Conservation (phyloP, 1,139 yeast species). For the Kodamaea arcana region DNA sequence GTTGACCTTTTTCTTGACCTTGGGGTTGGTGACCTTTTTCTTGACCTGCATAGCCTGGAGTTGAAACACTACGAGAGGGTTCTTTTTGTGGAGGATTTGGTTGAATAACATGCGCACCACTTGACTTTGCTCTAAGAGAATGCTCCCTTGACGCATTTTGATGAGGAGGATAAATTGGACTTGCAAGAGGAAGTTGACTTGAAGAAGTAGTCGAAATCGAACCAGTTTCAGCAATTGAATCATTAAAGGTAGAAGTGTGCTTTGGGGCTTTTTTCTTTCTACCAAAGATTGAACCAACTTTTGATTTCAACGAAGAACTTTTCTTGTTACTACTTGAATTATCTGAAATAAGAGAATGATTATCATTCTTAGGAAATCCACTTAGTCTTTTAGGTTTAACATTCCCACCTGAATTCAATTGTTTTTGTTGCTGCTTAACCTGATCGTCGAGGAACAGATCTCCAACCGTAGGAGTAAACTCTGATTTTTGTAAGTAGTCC, state of each 20-base stretch:
- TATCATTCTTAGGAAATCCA: conserved; percentile 9
- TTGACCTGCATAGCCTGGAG: background rate
- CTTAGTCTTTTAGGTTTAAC: conserved; percentile 13
- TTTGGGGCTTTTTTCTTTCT: conserved; percentile 42
- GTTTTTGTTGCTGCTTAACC: conserved; percentile 13
- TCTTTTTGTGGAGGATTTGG: conserved; percentile 1
- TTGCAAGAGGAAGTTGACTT: conserved; percentile 8
- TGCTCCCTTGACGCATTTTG: conserved; percentile 9
- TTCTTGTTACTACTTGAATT: conserved; percentile 12
- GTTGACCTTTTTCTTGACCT: conserved; percentile 3
- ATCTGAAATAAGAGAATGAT: conserved; percentile 12
- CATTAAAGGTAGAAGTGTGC: conserved; percentile 8
- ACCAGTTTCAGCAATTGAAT: conserved; percentile 33
- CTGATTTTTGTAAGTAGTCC: conserved; percentile 27
- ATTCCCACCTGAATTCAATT: conserved; percentile 4
- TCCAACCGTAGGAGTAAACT: conserved; percentile 18
- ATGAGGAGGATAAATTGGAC: conserved; percentile 6
- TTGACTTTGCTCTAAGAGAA: conserved; percentile 9
- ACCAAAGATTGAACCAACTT: conserved; percentile 81
- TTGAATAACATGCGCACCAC: conserved; percentile 1
- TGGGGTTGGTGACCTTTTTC: conserved; percentile 1
- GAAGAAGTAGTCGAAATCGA: conserved; percentile 22
- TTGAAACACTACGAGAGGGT: conserved; percentile 1
- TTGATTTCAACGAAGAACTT: conserved; percentile 56
- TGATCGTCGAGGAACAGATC: conserved; percentile 10